Conservation (phyloP, 352 stramenopile genomes). For the Pythium periplocum region DNA sequence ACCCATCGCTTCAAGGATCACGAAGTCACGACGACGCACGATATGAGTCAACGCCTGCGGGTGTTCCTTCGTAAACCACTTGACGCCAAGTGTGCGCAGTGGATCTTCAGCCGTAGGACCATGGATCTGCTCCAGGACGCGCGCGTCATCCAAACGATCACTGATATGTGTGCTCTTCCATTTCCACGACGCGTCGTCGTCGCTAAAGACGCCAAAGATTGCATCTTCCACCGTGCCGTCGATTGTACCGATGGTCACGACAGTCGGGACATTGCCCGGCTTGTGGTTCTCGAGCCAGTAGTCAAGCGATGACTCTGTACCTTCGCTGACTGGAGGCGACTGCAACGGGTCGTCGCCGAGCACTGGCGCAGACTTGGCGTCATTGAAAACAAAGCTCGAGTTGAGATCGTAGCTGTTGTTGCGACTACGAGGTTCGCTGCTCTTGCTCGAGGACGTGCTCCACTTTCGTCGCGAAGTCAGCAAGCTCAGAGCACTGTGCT, state of each 20-base stretch:
- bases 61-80: slow-evolving; percentile 33
- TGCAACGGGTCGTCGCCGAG: too few species aligned
- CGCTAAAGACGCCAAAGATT: slow-evolving; percentile 16
- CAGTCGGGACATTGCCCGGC: slow-evolving; percentile 6
- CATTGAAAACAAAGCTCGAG: too few species aligned
- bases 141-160: slow-evolving; percentile 22
- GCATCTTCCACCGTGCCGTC: slow-evolving; percentile 20
- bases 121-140: slow-evolving; percentile 24
- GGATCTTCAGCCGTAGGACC: slow-evolving; percentile 21
- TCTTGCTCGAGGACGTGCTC: too few species aligned
- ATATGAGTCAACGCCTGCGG: slow-evolving; percentile 17
- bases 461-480: too few species aligned
- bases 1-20: slow-evolving; percentile 42
- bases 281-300: too few species aligned
- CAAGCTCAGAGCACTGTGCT: too few species aligned
- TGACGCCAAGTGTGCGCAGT: slow-evolving; percentile 40
- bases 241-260: slow-evolving; percentile 15
- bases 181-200: slow-evolving; percentile 20
- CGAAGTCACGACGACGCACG: slow-evolving; percentile 42
- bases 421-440: too few species aligned
- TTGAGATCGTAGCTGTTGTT: too few species aligned
- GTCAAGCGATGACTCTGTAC: too few species aligned
- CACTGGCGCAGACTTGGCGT: too few species aligned
- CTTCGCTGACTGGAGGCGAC: too few species aligned
- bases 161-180: slow-evolving; percentile 22